Percentiles rank a stretch among this genome's conserved stretches.
phyloP scores from a whole-genome alignment of 2,329 filamentous ascomycete species.

The Colletotrichum orchidophilum region DNA sequence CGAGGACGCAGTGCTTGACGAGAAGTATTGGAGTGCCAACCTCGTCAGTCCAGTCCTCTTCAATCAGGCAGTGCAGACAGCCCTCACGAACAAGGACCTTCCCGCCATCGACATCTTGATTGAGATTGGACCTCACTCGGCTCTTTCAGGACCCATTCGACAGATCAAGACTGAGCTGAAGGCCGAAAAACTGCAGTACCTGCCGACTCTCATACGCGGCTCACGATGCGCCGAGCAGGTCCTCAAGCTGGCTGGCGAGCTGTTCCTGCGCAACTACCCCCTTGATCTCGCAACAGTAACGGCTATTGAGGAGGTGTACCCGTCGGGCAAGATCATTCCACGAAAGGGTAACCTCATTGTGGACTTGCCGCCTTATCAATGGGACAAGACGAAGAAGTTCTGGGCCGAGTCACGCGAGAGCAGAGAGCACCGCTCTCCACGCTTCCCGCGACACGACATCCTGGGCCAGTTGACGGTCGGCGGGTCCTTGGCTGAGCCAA shows the following conservation, averaged over 20 bases:
- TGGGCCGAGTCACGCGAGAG: constrained; percentile 41
- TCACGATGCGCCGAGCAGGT: constrained; percentile 33
- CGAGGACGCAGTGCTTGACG: not conserved
- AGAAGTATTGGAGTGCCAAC: constrained; percentile 40
- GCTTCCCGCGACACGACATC: constrained; percentile 36
- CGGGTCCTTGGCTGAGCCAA: not conserved
- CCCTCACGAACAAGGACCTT: not conserved
- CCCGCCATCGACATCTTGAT: constrained; percentile 33
- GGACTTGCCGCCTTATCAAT: constrained; percentile 50
- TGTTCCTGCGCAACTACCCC: constrained; percentile 32
- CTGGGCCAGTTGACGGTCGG: constrained; percentile 37
- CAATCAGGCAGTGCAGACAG: constrained; percentile 27
- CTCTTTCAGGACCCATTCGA: constrained; percentile 49
- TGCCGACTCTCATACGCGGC: constrained; percentile 36
- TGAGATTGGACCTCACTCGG: constrained; percentile 48
- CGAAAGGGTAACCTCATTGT: constrained; percentile 1
- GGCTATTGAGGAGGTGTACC: not conserved
- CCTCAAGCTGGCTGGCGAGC: not conserved
- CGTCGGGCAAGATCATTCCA: not conserved
- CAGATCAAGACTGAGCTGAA: constrained; percentile 39
- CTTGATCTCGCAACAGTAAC: constrained; percentile 21
- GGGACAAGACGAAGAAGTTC: constrained; percentile 47
- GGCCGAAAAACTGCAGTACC: constrained; percentile 36
- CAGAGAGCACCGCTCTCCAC: constrained; percentile 11
- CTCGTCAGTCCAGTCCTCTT: constrained; percentile 39